These are phyloP conservation scores for Kuraishia hungarica DNA, from an alignment of 805 yeast genomes.

Conservation along the genomic window DNA sequence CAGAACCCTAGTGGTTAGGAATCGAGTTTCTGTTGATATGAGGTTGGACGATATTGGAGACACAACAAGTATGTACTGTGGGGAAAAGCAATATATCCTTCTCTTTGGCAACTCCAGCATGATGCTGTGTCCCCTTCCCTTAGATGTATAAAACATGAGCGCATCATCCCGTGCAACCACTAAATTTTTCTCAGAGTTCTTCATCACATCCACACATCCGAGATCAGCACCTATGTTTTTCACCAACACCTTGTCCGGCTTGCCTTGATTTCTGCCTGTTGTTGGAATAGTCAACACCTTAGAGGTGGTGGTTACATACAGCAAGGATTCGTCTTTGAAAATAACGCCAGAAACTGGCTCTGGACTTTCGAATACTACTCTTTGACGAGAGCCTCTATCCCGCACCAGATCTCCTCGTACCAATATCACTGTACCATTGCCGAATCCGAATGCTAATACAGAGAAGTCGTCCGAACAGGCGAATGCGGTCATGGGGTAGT, in stretches of 20 bases:
- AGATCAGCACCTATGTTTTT: conserved; percentile 39
- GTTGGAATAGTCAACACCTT: conserved; percentile 67
- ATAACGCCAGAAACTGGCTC: conserved; percentile 80
- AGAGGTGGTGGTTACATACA: conserved; percentile 71
- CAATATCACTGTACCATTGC: conserved; percentile 75
- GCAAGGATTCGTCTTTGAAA: conserved; percentile 42
- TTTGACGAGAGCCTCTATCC: conserved; percentile 86
- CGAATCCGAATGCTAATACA: conserved; percentile 67
- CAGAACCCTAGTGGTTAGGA: conserved; percentile 44
- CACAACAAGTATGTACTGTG: conserved; percentile 44
- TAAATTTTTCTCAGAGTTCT: conserved; percentile 23
- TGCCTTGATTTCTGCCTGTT: conserved; percentile 68
- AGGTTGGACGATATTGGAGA: conserved; percentile 35
- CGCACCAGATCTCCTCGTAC: conserved; percentile 82
- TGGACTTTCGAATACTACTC: conserved; percentile 61
- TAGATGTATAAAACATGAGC: conserved; percentile 50
- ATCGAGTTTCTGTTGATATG: conserved; percentile 13
- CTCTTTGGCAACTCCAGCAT: conserved; percentile 51
- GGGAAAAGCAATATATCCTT: conserved; percentile 31
- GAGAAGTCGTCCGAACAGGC: conserved; percentile 45
- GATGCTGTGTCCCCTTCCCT: conserved; percentile 45
- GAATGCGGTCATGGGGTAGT: conserved; percentile 70
- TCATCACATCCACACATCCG: conserved; percentile 33
- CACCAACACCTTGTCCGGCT: conserved; percentile 40
- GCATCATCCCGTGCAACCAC: conserved; percentile 61